These are phyloP conservation scores for Ophiostoma sp. DNA, from an alignment of 2,329 filamentous ascomycete genomes.

Conservation along the genomic window DNA sequence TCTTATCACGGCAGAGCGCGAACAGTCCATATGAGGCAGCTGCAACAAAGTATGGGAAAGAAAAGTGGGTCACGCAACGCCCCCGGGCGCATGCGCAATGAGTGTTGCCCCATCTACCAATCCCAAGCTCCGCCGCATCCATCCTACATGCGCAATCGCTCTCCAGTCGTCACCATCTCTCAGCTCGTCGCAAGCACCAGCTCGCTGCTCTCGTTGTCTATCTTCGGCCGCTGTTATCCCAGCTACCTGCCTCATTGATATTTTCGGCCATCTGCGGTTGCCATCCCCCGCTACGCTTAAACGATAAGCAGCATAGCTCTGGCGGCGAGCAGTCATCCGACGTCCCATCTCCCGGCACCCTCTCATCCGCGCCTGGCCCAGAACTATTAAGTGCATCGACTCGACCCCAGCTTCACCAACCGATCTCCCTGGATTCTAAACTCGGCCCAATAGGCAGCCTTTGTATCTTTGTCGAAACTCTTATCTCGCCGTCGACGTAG, in stretches of 20 bases:
- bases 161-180: background rate
- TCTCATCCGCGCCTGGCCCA: no score
- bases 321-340: background rate
- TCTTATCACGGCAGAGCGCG: slow-evolving; percentile 1
- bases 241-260: background rate
- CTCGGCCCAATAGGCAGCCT: background rate
- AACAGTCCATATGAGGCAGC: slow-evolving; percentile 10
- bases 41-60: slow-evolving; percentile 7
- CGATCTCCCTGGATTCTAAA: background rate
- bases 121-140: slow-evolving; percentile 6
- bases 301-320: no score
- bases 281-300: no score
- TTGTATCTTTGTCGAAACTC: background rate
- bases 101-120: slow-evolving; percentile 1
- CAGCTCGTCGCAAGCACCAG: background rate
- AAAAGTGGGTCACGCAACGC: background rate
- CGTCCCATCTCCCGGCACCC: background rate
- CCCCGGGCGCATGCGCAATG: background rate
- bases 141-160: slow-evolving; percentile 7
- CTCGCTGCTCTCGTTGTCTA: background rate
- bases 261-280: no score
- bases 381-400: background rate
- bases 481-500: background rate
- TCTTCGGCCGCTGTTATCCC: background rate
- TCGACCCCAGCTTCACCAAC: background rate